Conservation (phyloP, 2,329 filamentous ascomycete species). For the Fusarium torulosum region DNA sequence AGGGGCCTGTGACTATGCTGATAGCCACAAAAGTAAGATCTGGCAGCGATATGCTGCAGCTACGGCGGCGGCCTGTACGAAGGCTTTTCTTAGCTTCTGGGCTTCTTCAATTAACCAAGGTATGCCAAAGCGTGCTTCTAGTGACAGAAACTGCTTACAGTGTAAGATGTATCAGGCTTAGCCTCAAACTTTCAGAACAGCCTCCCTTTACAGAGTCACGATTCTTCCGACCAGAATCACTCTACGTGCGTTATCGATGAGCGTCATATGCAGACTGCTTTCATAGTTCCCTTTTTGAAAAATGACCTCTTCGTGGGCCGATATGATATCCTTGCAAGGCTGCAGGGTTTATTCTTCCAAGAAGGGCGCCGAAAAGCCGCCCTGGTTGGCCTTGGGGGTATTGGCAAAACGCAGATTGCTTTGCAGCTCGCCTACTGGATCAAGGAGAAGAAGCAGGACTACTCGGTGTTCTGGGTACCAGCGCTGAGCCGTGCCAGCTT, state of each 20-base stretch:
- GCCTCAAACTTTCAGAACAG: too few relatives aligned
- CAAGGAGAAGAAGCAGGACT: conserved; percentile 9
- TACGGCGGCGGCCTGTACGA: too few relatives aligned
- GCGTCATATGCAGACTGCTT: neutral
- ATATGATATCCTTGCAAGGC: neutral
- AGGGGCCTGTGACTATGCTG: too few relatives aligned
- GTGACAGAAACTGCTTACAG: too few relatives aligned
- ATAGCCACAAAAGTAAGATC: too few relatives aligned
- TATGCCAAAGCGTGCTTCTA: too few relatives aligned
- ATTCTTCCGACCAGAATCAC: neutral
- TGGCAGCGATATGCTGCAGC: too few relatives aligned
- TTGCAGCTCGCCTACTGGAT: conserved; percentile 19
- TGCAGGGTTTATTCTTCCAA: neutral
- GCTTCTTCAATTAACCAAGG: too few relatives aligned
- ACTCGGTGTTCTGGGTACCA: conserved; percentile 27
- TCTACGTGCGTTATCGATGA: rapidly evolving
- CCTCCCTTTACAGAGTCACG: neutral
- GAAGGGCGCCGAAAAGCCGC: conserved; percentile 2
- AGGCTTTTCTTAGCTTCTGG: too few relatives aligned
- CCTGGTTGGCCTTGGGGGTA: conserved; percentile 6
- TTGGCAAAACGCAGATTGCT: conserved; percentile 34
- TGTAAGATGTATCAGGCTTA: too few relatives aligned
- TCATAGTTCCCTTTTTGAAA: neutral
- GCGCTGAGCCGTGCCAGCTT: conserved; percentile 17
- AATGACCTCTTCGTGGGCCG: neutral